Base-by-base conservation (phyloP, 139 green algal species). In the Pseudopediastrum boryanum region DNA sequence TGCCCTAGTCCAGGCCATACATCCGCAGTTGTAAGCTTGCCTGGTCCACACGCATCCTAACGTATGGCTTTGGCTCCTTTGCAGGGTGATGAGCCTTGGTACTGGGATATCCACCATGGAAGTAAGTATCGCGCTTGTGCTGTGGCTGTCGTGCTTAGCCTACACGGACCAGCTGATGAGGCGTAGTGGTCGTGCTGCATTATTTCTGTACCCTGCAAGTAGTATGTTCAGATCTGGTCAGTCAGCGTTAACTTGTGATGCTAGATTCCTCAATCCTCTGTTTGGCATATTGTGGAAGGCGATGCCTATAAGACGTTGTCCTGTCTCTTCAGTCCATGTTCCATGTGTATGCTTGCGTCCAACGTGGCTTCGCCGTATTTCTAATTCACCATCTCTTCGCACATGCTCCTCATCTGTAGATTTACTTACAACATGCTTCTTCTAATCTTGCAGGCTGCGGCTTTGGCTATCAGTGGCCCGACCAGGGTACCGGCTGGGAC, bases 61-160 rank as follows among this genome's bases (percentile, higher is more conserved):
- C n/a, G n/a, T n/a, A n/a, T n/a, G n/a, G n/a, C n/a, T n/a, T n/a
- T n/a, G n/a, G n/a, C n/a, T n/a, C n/a, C n/a, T n/a, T n/a, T n/a
- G n/a, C n/a, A n/a, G n/a, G n/a, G n/a, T n/a, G n/a, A n/a, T n/a
- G 71, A 78, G 54, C 71, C 71, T 27, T 78, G 71, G 71, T 78
- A 78, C 35, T 82, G 80, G 69, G 43, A 19, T 35, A 86, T 81
- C 52, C 81, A 86, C 43, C 38, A 81, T 19, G 81, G 81, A 38
- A 75, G 71, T 78, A 29, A 78, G 71, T 78, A 2, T 1, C 58
- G 38, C 4, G 58, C 2, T 6, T 2, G 31, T 66, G 21, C 4
- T 64, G 12, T 39, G 38, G 58, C 25, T 33, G 54, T 63, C 7
- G 54, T 63, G 1, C 54, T 25, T n/a, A 4, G 52, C 27, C 54